phyloP scores from a whole-genome alignment of 345 rosid genomes.

The Salix udensis region DNA sequence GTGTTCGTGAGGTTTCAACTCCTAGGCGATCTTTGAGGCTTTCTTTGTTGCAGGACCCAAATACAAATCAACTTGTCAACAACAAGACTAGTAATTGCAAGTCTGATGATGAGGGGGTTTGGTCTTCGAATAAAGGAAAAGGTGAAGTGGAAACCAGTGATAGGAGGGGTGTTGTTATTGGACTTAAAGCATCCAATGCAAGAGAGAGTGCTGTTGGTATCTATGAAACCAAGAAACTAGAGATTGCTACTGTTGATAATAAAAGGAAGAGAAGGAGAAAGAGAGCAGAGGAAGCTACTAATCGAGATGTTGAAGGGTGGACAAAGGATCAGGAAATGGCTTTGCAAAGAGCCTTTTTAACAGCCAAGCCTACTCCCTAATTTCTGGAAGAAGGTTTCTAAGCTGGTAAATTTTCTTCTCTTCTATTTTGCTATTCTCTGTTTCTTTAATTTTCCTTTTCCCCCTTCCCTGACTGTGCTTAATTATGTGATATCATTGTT shows the following conservation, averaged over 20 bases:
- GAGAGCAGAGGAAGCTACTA: constrained; percentile 3
- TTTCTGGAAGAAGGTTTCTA: constrained; percentile 79
- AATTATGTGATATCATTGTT: background rate
- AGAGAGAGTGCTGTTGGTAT: background rate
- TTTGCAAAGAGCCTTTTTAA: constrained; percentile 70
- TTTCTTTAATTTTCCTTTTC: background rate
- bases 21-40: constrained; percentile 17
- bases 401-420: constrained; percentile 44
- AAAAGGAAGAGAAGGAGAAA: constrained; percentile 8
- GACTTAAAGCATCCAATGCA: constrained; percentile 1
- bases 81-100: constrained; percentile 1
- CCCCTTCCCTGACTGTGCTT: background rate
- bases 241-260: background rate
- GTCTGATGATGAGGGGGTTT: background rate
- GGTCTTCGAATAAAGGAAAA: background rate
- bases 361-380: constrained; percentile 66
- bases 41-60: constrained; percentile 5
- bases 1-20: background rate
- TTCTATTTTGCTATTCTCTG: background rate
- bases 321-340: constrained; percentile 62
- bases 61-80: background rate
- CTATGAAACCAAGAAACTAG: background rate
- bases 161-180: background rate
- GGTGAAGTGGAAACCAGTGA: background rate
- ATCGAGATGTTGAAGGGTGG: constrained; percentile 45